phyloP scores from a whole-genome alignment of 805 yeast genomes.

The Starmerella stellata region DNA sequence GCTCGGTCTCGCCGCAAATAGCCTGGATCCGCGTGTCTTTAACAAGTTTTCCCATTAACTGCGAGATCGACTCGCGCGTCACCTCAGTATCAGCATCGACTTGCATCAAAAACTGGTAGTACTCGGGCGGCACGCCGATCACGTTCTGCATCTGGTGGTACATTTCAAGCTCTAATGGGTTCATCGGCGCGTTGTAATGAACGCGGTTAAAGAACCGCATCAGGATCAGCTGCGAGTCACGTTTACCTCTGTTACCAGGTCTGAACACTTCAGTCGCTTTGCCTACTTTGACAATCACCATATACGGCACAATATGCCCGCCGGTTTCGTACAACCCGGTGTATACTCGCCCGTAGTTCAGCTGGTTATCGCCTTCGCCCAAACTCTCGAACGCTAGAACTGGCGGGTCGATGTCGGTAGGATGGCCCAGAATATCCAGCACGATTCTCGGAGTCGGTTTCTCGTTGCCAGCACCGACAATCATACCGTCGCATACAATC shows the following conservation, averaged over 20 bases:
- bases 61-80: slow-evolving; percentile 35
- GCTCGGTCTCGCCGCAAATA: slow-evolving; percentile 43
- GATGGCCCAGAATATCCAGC: slow-evolving; percentile 36
- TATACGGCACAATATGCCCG: slow-evolving; percentile 38
- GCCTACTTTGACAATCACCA: slow-evolving; percentile 42
- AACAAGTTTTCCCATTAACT: slow-evolving; percentile 39
- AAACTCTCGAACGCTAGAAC: slow-evolving; percentile 38
- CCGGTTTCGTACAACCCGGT: slow-evolving; percentile 41
- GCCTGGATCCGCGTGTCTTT: slow-evolving; percentile 40
- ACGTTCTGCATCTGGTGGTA: slow-evolving; percentile 37
- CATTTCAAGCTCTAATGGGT: slow-evolving; percentile 37
- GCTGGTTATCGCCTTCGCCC: slow-evolving; percentile 44
- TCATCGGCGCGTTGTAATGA: slow-evolving; percentile 43
- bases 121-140: slow-evolving; percentile 41
- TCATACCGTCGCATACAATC: slow-evolving; percentile 44
- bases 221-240: slow-evolving; percentile 43
- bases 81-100: slow-evolving; percentile 51
- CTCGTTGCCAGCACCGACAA: slow-evolving; percentile 46
- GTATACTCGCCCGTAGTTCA: slow-evolving; percentile 44
- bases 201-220: slow-evolving; percentile 46
- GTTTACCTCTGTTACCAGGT: slow-evolving; percentile 50
- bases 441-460: slow-evolving; percentile 40
- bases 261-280: slow-evolving; percentile 38
- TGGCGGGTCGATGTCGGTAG: slow-evolving; percentile 35
- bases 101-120: slow-evolving; percentile 37